Evolutionary conservation across 148 eudicot genomes (phyloP), one percentile per base, ranked within the genome.

Genomic region (Fagopyrum tataricum): DNA sequence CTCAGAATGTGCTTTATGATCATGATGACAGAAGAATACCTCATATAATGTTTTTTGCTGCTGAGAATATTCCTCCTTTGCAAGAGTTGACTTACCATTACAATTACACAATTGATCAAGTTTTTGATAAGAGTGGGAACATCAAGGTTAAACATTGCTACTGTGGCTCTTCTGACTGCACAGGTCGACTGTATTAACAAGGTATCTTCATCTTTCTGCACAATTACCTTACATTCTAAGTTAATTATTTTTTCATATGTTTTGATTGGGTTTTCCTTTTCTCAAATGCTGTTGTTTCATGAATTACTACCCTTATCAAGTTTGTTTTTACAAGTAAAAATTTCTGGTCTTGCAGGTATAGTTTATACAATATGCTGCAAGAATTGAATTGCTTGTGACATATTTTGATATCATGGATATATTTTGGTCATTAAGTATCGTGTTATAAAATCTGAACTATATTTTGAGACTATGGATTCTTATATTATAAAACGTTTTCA

Each of bases 11-110:
- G 7, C 85, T 91, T 11, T 89, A 86, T 76, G 96, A 94, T 87
- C 88, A 91, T 7, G 93, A 91, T 9, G 92, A 91, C 70, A 83
- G 72, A 74, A 88, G 84, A 62, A 88, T 94, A 86, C 98, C 98
- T 9, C 98, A 94, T 75, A 84, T 94, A 71, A 90, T 91, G 98
- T 67, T 94, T 2, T 94, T 91, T 80, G 96, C 98, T 49, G 87
- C 86, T 11, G 97, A 91, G 76, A 89, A 94, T 78, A 94, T 94
- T 76, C 93, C 97, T 56, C 89, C 98, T 17, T 75, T 95, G 73
- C 84, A 87, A 79, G 98, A 95, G 83, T 84, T 95, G 59, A 84
- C 90, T 24, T 95, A 95, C 71, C 86, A 91, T 66, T 95, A 91
- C 74, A 95, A 95, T 75, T 91, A 95, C 80, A 14, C 80, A 7